Evolutionary conservation across 2,329 filamentous ascomycete species (phyloP).

Genomic region (Venturia aucupariae): DNA sequence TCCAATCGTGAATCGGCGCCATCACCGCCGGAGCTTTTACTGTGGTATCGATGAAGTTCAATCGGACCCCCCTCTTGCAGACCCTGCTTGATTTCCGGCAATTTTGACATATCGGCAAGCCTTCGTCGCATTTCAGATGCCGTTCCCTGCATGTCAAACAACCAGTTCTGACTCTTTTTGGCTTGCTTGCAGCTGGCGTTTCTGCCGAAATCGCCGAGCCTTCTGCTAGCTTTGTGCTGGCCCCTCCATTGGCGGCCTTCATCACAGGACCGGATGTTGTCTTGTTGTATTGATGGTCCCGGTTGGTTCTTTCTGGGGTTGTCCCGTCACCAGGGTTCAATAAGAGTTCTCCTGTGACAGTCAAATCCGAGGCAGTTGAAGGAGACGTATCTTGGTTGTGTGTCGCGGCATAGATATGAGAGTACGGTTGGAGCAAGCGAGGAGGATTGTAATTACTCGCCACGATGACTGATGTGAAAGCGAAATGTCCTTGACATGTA

Average conservation of each 20-base stretch:
- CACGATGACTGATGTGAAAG: conserved; percentile 20
- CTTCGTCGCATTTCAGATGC: conserved; percentile 87
- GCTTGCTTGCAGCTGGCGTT: conserved; percentile 24
- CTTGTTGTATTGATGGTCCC: conserved; percentile 6
- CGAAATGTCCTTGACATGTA: neutral
- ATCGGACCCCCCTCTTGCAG: conserved; percentile 75
- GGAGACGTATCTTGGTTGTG: conserved; percentile 16
- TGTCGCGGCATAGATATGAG: conserved; percentile 18
- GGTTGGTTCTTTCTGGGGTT: conserved; percentile 16
- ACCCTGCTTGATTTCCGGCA: conserved; percentile 78
- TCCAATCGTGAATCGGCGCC: conserved; percentile 55
- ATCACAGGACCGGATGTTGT: conserved; percentile 6
- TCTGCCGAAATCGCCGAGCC: conserved; percentile 15
- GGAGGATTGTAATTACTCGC: conserved; percentile 22
- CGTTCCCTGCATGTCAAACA: conserved; percentile 84
- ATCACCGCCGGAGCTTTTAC: conserved; percentile 59
- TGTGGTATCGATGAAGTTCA: conserved; percentile 86
- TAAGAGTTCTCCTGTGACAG: conserved; percentile 17
- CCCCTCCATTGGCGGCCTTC: conserved; percentile 12
- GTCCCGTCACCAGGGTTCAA: conserved; percentile 16
- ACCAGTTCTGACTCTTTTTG: conserved; percentile 74
- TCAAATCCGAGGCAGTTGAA: conserved; percentile 17
- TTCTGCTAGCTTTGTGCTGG: conserved; percentile 9
- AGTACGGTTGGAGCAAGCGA: conserved; percentile 19
- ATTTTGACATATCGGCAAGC: conserved; percentile 57